Conservation (phyloP, 2,329 filamentous ascomycete genomes). For the Botryosphaeria agaves region DNA sequence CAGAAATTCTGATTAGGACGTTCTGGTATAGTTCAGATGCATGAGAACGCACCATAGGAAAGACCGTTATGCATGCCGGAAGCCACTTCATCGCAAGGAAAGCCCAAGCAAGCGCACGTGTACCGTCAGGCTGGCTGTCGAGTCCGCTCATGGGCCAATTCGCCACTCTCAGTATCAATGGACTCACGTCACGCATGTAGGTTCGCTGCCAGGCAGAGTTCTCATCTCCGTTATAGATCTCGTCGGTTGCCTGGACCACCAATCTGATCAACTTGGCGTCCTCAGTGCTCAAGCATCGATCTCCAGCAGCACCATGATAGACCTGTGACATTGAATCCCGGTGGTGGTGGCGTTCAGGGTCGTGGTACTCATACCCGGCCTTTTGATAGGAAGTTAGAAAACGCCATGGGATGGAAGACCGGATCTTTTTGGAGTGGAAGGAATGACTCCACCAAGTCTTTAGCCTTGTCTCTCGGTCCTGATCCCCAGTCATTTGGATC, state of each 20-base stretch:
- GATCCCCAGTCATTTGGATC: too few relatives aligned
- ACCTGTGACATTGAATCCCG: neutral
- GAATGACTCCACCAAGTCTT: too few relatives aligned
- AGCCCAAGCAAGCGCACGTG: conserved; percentile 6
- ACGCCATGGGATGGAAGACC: too few relatives aligned
- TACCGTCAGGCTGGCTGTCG: conserved; percentile 5
- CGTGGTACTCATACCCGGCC: conserved; percentile 1
- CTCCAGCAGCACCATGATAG: conserved; percentile 5
- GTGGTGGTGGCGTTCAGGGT: neutral
- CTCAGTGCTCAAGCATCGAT: conserved; percentile 14
- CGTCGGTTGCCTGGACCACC: conserved; percentile 14
- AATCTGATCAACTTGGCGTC: conserved; percentile 14
- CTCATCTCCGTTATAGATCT: conserved; percentile 13
- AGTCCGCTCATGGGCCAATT: conserved; percentile 15
- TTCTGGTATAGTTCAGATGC: neutral
- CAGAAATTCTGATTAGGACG: neutral
- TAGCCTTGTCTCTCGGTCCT: too few relatives aligned
- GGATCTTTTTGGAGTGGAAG: too few relatives aligned
- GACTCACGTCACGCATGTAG: conserved; percentile 13
- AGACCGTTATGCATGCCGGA: conserved; percentile 10
- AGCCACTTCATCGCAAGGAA: conserved; percentile 15
- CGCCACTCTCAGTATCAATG: conserved; percentile 12
- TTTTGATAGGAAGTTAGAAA: conserved; percentile 3
- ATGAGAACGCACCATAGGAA: conserved; percentile 8
- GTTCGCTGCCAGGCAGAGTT: conserved; percentile 14